Conservation (phyloP, 1,284 basidiomycete genomes). For the Lentinula novae-zelandiae region DNA sequence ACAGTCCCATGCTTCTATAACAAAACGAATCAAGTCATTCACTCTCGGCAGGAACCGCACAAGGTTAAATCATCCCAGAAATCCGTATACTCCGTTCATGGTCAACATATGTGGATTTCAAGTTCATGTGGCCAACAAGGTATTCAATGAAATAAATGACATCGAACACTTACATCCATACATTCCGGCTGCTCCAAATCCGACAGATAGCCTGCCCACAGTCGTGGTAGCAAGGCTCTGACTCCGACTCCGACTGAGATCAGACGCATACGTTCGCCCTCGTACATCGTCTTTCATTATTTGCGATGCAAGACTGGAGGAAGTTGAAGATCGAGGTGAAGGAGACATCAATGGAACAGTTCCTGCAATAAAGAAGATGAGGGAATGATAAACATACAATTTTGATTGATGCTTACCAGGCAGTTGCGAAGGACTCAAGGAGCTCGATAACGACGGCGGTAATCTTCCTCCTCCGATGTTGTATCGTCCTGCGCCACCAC, state of each 20-base stretch:
- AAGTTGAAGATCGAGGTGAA: slow-evolving; percentile 2
- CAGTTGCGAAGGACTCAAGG: slow-evolving; percentile 8
- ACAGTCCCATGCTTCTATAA: background rate
- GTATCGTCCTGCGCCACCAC: background rate
- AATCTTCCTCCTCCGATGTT: slow-evolving; percentile 5
- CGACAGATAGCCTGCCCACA: slow-evolving; percentile 1
- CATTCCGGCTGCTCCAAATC: background rate
- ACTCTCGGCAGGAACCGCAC: background rate
- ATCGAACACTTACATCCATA: slow-evolving; percentile 6
- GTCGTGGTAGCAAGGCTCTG: slow-evolving; percentile 12
- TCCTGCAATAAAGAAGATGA: background rate
- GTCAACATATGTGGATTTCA: background rate
- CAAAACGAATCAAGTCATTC: background rate
- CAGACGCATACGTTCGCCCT: slow-evolving; percentile 9
- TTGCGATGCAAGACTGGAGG: background rate
- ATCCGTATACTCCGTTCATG: background rate
- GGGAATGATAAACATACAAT: background rate
- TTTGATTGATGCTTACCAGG: background rate
- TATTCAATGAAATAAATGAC: background rate
- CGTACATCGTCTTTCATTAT: slow-evolving; percentile 5
- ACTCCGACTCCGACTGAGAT: slow-evolving; percentile 6
- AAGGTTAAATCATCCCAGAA: background rate
- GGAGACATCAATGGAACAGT: slow-evolving; percentile 1
- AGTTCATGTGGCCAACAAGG: background rate
- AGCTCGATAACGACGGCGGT: slow-evolving; percentile 9